Percentiles rank a stretch among this genome's conserved stretches.
phyloP scores from a whole-genome alignment of 345 rosid species.

The Nephelium lappaceum region DNA sequence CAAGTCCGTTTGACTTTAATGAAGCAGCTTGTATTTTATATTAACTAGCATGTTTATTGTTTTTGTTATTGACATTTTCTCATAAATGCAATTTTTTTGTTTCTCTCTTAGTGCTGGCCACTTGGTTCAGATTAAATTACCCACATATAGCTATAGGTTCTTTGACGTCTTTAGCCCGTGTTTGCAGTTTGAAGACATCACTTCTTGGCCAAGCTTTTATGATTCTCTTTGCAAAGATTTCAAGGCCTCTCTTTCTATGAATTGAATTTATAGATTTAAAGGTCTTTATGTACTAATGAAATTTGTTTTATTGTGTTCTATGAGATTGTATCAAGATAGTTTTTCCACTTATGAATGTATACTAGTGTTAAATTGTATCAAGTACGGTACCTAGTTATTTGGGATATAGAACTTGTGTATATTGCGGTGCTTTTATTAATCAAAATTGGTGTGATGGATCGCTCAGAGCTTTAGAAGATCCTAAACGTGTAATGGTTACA shows the following conservation, averaged over 20 bases:
- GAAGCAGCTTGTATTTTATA: neutral
- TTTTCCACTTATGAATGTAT: too few species aligned
- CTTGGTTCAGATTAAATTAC: constrained; percentile 85
- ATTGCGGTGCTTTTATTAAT: too few species aligned
- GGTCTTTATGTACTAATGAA: neutral
- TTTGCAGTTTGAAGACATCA: constrained; percentile 65
- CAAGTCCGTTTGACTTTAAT: neutral
- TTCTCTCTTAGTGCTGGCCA: constrained; percentile 66
- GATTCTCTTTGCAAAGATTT: constrained; percentile 75
- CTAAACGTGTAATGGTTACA: too few species aligned
- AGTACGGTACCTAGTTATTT: too few species aligned
- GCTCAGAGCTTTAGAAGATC: too few species aligned
- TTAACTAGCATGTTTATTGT: too few species aligned
- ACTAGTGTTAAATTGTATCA: too few species aligned
- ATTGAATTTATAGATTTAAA: neutral
- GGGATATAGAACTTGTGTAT: too few species aligned
- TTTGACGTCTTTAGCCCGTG: constrained; percentile 79
- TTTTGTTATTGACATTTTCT: neutral
- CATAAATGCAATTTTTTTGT: constrained; percentile 2
- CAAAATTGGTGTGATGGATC: too few species aligned
- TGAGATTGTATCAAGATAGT: too few species aligned
- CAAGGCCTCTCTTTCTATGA: constrained; percentile 43
- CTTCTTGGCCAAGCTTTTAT: constrained; percentile 72
- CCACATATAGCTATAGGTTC: constrained; percentile 81
- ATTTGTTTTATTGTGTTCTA: too few species aligned